phyloP scores from a whole-genome alignment of 2,329 filamentous ascomycete genomes.

The Magnaporthiopsis rhizophila region DNA sequence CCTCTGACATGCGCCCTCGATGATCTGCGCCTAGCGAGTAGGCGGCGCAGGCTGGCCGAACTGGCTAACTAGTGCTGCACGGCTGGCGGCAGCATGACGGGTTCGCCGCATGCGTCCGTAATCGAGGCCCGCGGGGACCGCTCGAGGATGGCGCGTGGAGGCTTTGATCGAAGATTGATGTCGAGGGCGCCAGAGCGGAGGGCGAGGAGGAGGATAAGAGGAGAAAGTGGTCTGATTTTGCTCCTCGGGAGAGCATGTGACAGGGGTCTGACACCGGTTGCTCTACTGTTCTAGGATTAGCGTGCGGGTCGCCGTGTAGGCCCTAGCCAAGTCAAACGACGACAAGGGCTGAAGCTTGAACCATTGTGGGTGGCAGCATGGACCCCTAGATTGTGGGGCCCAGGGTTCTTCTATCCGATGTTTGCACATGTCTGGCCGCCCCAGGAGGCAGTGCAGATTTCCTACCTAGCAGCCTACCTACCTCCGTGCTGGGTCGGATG shows the following conservation, averaged over 20 bases:
- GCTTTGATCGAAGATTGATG: background rate
- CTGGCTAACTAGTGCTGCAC: no score
- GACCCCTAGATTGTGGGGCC: no score
- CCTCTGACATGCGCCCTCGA: background rate
- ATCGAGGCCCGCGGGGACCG: background rate
- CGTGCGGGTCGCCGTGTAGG: background rate
- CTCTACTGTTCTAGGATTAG: background rate
- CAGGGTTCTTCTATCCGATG: no score
- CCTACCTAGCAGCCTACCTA: no score
- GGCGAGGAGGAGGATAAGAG: background rate
- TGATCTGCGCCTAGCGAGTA: background rate
- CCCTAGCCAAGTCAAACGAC: slow-evolving; percentile 6
- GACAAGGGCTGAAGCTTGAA: slow-evolving; percentile 5
- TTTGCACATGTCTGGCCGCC: background rate
- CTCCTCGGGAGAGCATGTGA: background rate
- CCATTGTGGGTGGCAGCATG: no score
- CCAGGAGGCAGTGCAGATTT: background rate
- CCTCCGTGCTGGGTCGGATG: no score
- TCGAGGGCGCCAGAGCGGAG: background rate
- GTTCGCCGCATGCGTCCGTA: background rate
- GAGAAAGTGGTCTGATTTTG: slow-evolving; percentile 8
- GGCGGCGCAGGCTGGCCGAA: no score
- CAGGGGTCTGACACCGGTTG: background rate
- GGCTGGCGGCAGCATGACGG: background rate
- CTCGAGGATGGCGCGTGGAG: background rate